Evolutionary conservation across 1,139 yeast species (phyloP).

Genomic region (Hyphopichia wangnamkhiaoensis): DNA sequence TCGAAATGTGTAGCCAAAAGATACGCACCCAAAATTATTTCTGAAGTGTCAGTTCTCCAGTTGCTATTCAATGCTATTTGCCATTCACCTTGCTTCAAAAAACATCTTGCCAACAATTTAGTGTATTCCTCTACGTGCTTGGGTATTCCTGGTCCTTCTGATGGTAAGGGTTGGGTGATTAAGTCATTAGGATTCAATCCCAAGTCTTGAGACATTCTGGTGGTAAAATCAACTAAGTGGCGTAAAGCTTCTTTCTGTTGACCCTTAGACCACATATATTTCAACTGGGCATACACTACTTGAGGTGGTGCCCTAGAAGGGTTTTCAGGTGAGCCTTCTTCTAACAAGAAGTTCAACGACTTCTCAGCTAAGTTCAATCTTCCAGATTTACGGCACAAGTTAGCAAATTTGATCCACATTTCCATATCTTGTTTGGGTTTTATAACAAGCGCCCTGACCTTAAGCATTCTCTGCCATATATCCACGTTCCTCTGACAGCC

Average conservation of each 20-base stretch:
- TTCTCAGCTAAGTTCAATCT: conserved; percentile 91
- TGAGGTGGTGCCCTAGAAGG: conserved; percentile 90
- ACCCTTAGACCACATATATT: conserved; percentile 96
- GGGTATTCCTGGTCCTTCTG: conserved; percentile 70
- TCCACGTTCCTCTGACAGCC: conserved; percentile 98
- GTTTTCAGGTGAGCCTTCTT: conserved; percentile 56
- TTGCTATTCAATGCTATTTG: conserved; percentile 75
- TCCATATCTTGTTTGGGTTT: conserved; percentile 97
- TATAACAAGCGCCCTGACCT: conserved; percentile 89
- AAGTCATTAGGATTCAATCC: conserved; percentile 79
- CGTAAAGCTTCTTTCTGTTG: conserved; percentile 83
- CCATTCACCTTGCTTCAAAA: conserved; percentile 98
- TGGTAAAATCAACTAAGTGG: conserved; percentile 85
- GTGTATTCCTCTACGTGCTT: conserved; percentile 83
- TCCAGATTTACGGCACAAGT: conserved; percentile 91
- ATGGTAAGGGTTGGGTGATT: conserved; percentile 84
- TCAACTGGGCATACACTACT: conserved; percentile 94
- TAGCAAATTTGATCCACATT: conserved; percentile 98
- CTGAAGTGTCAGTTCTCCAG: conserved; percentile 83
- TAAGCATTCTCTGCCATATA: conserved; percentile 95
- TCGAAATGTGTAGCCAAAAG: conserved; percentile 94
- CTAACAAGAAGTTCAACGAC: conserved; percentile 75
- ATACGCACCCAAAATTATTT: conserved; percentile 84
- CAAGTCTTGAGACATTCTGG: conserved; percentile 84
- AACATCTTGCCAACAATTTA: conserved; percentile 87